Base-by-base conservation (phyloP, 1,139 yeast species). In the Lipomyces yarrowii region DNA sequence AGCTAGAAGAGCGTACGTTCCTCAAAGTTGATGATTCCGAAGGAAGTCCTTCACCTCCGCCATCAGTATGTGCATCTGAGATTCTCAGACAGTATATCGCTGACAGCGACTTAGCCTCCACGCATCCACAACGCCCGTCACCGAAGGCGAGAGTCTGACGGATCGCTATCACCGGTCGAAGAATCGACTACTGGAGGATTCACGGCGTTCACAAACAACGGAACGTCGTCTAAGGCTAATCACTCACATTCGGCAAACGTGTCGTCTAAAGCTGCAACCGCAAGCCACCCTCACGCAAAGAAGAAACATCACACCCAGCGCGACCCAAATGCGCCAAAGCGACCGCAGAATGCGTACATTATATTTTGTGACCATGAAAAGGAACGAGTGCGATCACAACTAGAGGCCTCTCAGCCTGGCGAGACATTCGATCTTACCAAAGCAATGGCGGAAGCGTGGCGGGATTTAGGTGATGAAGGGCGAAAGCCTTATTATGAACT, bases 301-400 rank as follows among this genome's bases (percentile, higher is more conserved):
- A 69, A 59, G 57, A 59, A 54, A 56, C 64, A 58, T 63, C 64
- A 74, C 71, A 69, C 80, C 68, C 75, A 80, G 35, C 84, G 92
- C 73, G 96, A 90, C 76, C 97, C 96, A 2, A 88, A 87, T 71
- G 83, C 89, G 73, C 97, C 98, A 18, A 90, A 90, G 73, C 83
- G 96, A 72, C 97, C 97, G 18, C 89, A 96, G 5, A 92, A 92
- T 77, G 96, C 97, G 10, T 91, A 92, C 74, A 81, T 91, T 70
- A 85, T 91, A 67, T 92, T 90, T 75, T 92, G 98, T 78, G 98
- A 92, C 69, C 80, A 86, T 79, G 96, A 91, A 74, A 90, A 91
- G 77, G 97, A 90, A 63, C 82, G 85, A 63, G 84, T 91, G 59
- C 86, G 85, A 71, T 83, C 82, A 63, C 86, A 87, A 68, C 79